Evolutionary conservation across 345 rosid species (phyloP), one percentile per base, ranked within the genome.

Genomic region (Rubroshorea leprosula): DNA sequence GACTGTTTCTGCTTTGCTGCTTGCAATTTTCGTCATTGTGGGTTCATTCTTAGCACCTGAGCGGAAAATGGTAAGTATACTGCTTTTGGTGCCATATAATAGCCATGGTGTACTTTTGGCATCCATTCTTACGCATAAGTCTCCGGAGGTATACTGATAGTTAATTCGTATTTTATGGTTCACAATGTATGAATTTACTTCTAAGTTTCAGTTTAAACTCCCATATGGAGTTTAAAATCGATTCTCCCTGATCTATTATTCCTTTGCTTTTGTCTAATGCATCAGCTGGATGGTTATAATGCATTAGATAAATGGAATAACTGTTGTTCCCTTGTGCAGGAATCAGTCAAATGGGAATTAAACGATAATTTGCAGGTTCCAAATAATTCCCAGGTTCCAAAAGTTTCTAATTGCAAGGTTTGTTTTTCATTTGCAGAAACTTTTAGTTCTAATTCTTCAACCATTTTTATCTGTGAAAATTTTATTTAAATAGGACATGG

Each of bases 401-500:
- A 50, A 27, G 51, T 62, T 55, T 23, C 21, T 21, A 70, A 49
- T 56, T 81, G 90, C 60, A 58, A 80, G 72, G 91, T 84, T 60
- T 51, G 74, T 27, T 60, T 43, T 14, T 38, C 13, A 41, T 27
- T 50, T n/a, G 51, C n/a, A 23, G 17, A n/a, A 49, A 21, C 23
- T 31, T 23, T 48, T 11, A 7, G 19, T 52, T 48, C 19, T 49
- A 48, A 44, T 15, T 50, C 13, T 8, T 41, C 54, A 6, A 11
- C 2, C 9, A 41, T 14, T 15, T 22, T 7, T 3, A 26, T 54
- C 29, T 43, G 29, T 35, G 49, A 6, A 15, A 25, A 25, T 14
- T 51, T 16, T 62, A 5, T 6, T 5, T 21, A 1, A 22, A 12
- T 41, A 23, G 16, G 26, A 50, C 5, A 27, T 16, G n/a, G 29